Evolutionary conservation across 176 grass and related monocot genomes (phyloP).

Genomic region (Tuctoria greenei): DNA sequence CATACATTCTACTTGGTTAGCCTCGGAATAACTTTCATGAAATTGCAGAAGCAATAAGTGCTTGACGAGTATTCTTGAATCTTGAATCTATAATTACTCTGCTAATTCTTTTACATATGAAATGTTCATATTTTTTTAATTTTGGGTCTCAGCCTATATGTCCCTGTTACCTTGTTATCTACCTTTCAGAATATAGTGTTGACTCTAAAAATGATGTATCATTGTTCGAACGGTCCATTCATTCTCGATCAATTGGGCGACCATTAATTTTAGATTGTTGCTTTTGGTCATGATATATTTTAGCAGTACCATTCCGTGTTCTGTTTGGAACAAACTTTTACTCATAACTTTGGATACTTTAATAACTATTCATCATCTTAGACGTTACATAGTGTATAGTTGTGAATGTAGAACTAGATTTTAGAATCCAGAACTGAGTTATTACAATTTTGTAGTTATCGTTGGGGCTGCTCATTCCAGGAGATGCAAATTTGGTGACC

Average conservation of each 20-base stretch:
- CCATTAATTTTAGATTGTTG: too few relatives aligned
- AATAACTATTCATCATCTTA: slow-evolving; percentile 21
- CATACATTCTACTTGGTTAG: not conserved
- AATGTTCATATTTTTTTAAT: too few relatives aligned
- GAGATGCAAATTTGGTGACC: slow-evolving; percentile 18
- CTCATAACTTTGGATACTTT: not conserved
- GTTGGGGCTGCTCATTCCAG: slow-evolving; percentile 1
- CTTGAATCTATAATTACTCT: too few relatives aligned
- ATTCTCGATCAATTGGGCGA: not conserved
- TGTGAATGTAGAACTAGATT: slow-evolving; percentile 9
- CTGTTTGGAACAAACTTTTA: slow-evolving; percentile 4
- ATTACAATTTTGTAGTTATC: slow-evolving; percentile 41
- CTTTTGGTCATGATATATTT: not conserved
- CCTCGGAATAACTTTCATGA: too few relatives aligned
- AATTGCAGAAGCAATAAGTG: too few relatives aligned
- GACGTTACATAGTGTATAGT: not conserved
- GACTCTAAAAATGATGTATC: too few relatives aligned
- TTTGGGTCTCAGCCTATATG: too few relatives aligned
- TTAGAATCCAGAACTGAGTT: slow-evolving; percentile 1
- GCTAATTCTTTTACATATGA: too few relatives aligned
- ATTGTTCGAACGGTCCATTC: not conserved
- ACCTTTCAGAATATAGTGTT: too few relatives aligned
- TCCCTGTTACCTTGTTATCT: too few relatives aligned
- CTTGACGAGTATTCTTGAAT: too few relatives aligned
- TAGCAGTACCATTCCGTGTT: not conserved